Percentiles rank a stretch among this genome's conserved stretches.
Evolutionary conservation across 441 rosid genomes (phyloP).

Genomic region (Raphanus hybrid): DNA sequence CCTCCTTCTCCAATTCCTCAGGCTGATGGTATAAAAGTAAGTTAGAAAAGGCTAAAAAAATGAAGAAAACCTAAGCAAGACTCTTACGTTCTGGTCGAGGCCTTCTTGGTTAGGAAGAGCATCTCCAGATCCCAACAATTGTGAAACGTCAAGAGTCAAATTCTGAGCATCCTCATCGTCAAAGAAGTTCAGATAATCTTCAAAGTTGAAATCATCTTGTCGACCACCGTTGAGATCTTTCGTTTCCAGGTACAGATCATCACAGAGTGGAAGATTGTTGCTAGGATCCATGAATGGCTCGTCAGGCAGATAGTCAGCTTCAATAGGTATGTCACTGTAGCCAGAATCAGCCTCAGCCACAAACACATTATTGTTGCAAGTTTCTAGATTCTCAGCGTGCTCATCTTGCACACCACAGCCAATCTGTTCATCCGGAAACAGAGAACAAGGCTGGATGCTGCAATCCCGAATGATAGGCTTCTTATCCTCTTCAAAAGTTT

Average conservation of each 20-base stretch:
- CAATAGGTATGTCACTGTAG: conserved; percentile 45
- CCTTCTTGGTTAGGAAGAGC: conserved; percentile 43
- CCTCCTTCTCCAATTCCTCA: conserved; percentile 50
- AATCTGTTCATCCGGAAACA: conserved; percentile 48
- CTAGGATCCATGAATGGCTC: conserved; percentile 60
- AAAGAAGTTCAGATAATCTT: conserved; percentile 73
- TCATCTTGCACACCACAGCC: conserved; percentile 51
- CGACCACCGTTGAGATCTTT: conserved; percentile 63
- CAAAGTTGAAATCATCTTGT: conserved; percentile 61
- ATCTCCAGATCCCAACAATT: conserved; percentile 48
- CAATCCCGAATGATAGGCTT: conserved; percentile 47
- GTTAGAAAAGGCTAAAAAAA: conserved; percentile 10
- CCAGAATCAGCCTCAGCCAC: conserved; percentile 45
- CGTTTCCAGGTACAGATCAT: conserved; percentile 68
- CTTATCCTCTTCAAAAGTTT: conserved; percentile 51
- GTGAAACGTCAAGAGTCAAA: conserved; percentile 60
- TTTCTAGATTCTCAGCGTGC: conserved; percentile 42
- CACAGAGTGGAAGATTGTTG: conserved; percentile 49
- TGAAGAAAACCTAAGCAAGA: not conserved
- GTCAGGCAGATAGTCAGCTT: conserved; percentile 49
- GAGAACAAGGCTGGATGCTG: conserved; percentile 43
- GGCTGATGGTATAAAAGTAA: conserved; percentile 48
- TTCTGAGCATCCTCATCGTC: conserved; percentile 51
- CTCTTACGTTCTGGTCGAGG: conserved; percentile 53
- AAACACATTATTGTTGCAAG: conserved; percentile 52